These are phyloP conservation scores for Geosmithia morbida DNA, from an alignment of 2,329 filamentous ascomycete genomes.

Conservation along the genomic window DNA sequence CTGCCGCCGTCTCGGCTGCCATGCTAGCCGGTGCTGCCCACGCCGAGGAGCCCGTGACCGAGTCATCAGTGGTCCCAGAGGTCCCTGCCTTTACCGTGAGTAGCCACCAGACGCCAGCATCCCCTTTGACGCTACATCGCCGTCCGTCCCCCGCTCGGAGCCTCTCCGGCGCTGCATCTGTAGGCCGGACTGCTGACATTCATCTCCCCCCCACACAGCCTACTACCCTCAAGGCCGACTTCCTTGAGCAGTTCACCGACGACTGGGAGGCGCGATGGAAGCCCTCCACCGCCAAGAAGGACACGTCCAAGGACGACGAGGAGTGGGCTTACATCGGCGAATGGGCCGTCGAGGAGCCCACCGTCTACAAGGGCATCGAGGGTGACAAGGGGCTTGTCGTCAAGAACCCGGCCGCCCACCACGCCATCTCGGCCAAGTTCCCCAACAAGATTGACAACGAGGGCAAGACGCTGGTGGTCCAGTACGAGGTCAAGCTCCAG, in stretches of 20 bases:
- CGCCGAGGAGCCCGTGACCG: slow-evolving; percentile 48
- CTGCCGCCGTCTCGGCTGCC: slow-evolving; percentile 62
- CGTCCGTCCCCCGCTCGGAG: background rate
- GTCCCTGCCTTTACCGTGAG: slow-evolving; percentile 82
- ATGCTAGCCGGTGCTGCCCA: slow-evolving; percentile 55
- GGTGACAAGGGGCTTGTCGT: slow-evolving; percentile 94
- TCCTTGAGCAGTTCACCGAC: slow-evolving; percentile 96
- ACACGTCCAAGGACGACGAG: slow-evolving; percentile 47
- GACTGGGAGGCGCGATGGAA: slow-evolving; percentile 93
- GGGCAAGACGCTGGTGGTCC: slow-evolving; percentile 90
- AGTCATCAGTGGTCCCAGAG: slow-evolving; percentile 44
- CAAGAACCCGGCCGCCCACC: slow-evolving; percentile 95
- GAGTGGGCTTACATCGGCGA: slow-evolving; percentile 97
- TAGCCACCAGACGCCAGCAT: background rate
- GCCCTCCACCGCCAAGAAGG: slow-evolving; percentile 93
- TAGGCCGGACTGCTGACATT: slow-evolving; percentile 6
- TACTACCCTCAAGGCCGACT: slow-evolving; percentile 75
- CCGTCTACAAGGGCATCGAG: slow-evolving; percentile 78
- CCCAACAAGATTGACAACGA: slow-evolving; percentile 93
- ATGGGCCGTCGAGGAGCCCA: slow-evolving; percentile 93
- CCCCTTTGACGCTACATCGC: background rate
- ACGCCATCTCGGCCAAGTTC: slow-evolving; percentile 99
- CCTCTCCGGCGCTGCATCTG: background rate
- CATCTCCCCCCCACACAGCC: slow-evolving; percentile 43
- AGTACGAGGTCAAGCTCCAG: slow-evolving; percentile 99